Evolutionary conservation across 257 asterid species (phyloP).

Genomic region (Rhazya stricta): DNA sequence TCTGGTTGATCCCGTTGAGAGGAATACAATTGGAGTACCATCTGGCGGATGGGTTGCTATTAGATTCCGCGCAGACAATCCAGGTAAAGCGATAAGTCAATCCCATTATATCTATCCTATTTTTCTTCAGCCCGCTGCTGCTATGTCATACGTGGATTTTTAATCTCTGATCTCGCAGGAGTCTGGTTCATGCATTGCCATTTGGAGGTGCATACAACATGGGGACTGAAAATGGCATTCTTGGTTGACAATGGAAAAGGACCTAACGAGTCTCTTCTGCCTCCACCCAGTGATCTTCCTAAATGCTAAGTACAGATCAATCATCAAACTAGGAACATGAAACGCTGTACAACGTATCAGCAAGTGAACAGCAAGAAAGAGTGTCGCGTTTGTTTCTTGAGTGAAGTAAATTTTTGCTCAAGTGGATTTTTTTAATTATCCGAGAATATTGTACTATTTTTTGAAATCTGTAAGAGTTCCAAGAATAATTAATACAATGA

Average conservation of each 20-base stretch:
- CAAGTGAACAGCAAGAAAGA: not conserved
- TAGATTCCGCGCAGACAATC: conserved; percentile 83
- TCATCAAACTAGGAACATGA: not conserved
- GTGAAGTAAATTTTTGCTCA: conserved; percentile 25
- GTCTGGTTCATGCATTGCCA: conserved; percentile 98
- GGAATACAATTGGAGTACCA: conserved; percentile 90
- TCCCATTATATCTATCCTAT: not conserved
- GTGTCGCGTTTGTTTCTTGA: conserved; percentile 22
- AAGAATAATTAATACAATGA: not conserved
- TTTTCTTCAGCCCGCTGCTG: not conserved
- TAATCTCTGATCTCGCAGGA: conserved; percentile 32
- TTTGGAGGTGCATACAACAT: conserved; percentile 81
- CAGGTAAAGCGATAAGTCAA: conserved; percentile 39
- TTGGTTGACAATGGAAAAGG: conserved; percentile 86
- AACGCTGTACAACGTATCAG: not conserved
- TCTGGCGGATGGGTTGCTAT: conserved; percentile 97
- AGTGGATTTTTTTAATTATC: conserved; percentile 27
- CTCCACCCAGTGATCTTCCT: conserved; percentile 83
- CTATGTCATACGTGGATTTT: not conserved
- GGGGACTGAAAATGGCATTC: conserved; percentile 97
- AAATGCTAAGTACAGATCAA: conserved; percentile 38
- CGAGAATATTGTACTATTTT: conserved; percentile 9
- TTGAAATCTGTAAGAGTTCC: not conserved
- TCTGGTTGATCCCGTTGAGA: conserved; percentile 83
- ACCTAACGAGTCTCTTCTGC: conserved; percentile 60